Evolutionary conservation across 2,329 filamentous ascomycete genomes (phyloP), one percentile per base, ranked within the genome.

Genomic region (Fusarium sp.): DNA sequence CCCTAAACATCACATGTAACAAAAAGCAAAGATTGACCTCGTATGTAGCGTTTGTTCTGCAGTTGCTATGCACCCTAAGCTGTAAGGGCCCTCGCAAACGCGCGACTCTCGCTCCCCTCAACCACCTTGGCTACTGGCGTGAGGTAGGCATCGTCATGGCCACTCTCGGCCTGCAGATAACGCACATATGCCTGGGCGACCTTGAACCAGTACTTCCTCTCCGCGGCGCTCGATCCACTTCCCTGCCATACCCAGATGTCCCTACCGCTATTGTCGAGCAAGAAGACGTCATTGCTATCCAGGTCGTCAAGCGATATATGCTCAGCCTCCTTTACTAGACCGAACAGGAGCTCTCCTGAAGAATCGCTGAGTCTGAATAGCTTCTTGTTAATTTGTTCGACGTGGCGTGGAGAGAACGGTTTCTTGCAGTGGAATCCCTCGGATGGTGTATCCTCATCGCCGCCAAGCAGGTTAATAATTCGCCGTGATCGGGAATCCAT

Each of bases 201-300:
- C 55, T 78, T 80, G 41, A 88, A 73, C 88, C 88, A 91, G 71
- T 78, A 77, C 6, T 83, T 80, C 72, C 81, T 88, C 75, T 90
- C 88, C 2, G 73, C 75, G 31, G 75, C 74, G 71, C 87, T 90
- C 8, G 88, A 86, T 1, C 78, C 77, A 3, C 75, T 74, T 1
- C 88, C 88, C 68, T 88, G 81, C 88, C 88, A 90, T 2, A 90
- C 85, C 87, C 87, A 91, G 31, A 90, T 77, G 7, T 76, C 76
- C 46, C 73, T 81, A 7, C 86, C 86, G 1, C 78, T 79, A 64
- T 88, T 85, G 58, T 85, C 82, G 19, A 88, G 78, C 19, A 91
- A 71, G 68, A 90, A 90, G 6, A 90, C 82, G 66, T 90, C 87
- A 41, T 81, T 78, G 36, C 80, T 80, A 59, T 88, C 81, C 7